A percentile compares a stretch with the other conserved stretches of the same genome.
phyloP scores from a whole-genome alignment of 164 flowering plant species.

The Vitis labrusca region DNA sequence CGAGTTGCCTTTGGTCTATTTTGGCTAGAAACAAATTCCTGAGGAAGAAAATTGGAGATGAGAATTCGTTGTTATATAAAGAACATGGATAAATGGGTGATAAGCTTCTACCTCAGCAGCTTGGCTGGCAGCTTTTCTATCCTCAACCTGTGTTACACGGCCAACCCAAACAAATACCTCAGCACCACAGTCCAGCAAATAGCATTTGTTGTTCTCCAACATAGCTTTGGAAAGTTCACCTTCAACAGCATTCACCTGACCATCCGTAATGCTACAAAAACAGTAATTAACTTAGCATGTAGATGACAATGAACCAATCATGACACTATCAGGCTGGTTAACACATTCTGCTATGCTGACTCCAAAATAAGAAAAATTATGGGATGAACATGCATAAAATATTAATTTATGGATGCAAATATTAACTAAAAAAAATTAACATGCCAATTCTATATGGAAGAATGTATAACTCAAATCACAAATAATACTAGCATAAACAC shows the following conservation, averaged over 20 bases:
- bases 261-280: slow-evolving; percentile 68
- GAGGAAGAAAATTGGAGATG: slow-evolving; percentile 13
- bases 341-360: neutral
- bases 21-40: slow-evolving; percentile 83
- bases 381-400: no score
- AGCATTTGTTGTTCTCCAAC: slow-evolving; percentile 89
- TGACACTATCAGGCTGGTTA: neutral
- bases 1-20: slow-evolving; percentile 87
- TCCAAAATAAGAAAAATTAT: neutral
- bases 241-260: slow-evolving; percentile 60
- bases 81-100: slow-evolving; percentile 4
- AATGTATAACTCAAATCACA: no score
- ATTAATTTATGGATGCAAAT: no score
- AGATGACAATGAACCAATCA: neutral
- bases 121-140: slow-evolving; percentile 89
- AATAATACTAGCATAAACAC: no score
- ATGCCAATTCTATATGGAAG: no score
- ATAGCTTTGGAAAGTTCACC: slow-evolving; percentile 79
- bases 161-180: slow-evolving; percentile 98
- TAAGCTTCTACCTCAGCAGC: slow-evolving; percentile 75
- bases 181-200: slow-evolving; percentile 89
- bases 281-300: slow-evolving; percentile 16
- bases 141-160: slow-evolving; percentile 93
- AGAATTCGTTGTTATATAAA: slow-evolving; percentile 6
- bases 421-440: no score